Evolutionary conservation across 331 rosid genomes (phyloP).

Genomic region (Acacia concinna): DNA sequence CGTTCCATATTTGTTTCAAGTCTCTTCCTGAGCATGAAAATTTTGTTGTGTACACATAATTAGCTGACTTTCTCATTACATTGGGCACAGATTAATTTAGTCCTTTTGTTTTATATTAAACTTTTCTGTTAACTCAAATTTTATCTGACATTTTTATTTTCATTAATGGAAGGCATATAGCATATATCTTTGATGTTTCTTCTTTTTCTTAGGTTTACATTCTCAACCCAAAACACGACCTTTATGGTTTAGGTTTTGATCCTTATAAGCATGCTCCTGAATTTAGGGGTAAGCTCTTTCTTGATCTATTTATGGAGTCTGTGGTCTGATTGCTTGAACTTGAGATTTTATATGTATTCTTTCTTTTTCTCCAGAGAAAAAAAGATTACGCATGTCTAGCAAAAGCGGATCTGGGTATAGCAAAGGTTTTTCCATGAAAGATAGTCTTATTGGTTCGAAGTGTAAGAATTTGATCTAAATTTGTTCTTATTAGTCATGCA

Average conservation of each 20-base stretch:
- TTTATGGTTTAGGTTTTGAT: conserved; percentile 94
- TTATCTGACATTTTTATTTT: neutral
- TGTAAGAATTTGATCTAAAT: conserved; percentile 59
- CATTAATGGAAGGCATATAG: conserved; percentile 8
- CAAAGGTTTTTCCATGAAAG: conserved; percentile 49
- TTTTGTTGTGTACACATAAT: neutral
- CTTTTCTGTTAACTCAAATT: conserved; percentile 15
- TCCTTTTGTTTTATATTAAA: neutral
- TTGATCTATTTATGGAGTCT: conserved; percentile 25
- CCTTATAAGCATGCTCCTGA: conserved; percentile 98
- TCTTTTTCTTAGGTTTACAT: conserved; percentile 61
- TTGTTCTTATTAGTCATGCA: conserved; percentile 23
- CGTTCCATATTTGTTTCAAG: neutral
- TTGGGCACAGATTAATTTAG: neutral
- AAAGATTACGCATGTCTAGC: conserved; percentile 62
- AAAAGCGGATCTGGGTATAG: conserved; percentile 45
- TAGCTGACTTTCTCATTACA: conserved; percentile 13
- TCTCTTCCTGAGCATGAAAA: neutral
- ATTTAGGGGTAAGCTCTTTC: conserved; percentile 72
- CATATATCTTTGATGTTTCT: conserved; percentile 25
- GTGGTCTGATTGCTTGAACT: conserved; percentile 23
- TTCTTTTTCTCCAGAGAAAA: conserved; percentile 55
- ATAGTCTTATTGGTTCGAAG: conserved; percentile 71
- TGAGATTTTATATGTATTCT: conserved; percentile 14
- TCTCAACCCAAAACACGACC: conserved; percentile 83